Percentiles rank a stretch among this genome's conserved stretches.
Evolutionary conservation across 352 stramenopile genomes (phyloP).

Genomic region (Phytophthora ohioensis): DNA sequence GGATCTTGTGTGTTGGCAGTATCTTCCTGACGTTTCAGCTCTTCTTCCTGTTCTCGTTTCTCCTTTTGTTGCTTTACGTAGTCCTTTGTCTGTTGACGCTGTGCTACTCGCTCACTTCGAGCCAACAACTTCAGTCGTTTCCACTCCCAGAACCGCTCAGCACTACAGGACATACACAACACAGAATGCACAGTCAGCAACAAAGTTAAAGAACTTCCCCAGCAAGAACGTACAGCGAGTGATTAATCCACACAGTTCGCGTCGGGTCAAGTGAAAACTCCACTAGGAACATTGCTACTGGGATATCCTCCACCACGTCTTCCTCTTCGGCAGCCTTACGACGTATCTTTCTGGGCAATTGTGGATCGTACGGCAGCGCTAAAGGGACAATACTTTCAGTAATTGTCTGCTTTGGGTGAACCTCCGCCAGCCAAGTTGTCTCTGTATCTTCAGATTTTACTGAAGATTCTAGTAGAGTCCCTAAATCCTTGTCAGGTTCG

Average conservation of each 20-base stretch:
- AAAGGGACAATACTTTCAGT: constrained; percentile 41
- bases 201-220: not conserved
- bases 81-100: constrained; percentile 22
- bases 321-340: constrained; percentile 25
- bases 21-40: constrained; percentile 7
- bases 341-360: constrained; percentile 25
- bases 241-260: constrained; percentile 72
- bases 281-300: constrained; percentile 71
- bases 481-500: not conserved
- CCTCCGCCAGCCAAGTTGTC: constrained; percentile 34
- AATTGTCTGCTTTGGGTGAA: constrained; percentile 44
- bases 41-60: constrained; percentile 27
- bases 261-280: constrained; percentile 74
- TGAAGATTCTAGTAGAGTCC: not conserved
- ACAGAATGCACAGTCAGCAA: constrained; percentile 11
- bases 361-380: constrained; percentile 20
- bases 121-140: constrained; percentile 45
- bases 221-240: constrained; percentile 57
- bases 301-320: constrained; percentile 41
- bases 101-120: constrained; percentile 29
- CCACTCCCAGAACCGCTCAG: constrained; percentile 63
- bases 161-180: constrained; percentile 26
- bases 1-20: not conserved
- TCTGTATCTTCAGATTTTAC: not conserved
- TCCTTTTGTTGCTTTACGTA: constrained; percentile 25